These are phyloP conservation scores for Monosporascus sp. DNA, from an alignment of 2,329 filamentous ascomycete species.

Conservation along the genomic window DNA sequence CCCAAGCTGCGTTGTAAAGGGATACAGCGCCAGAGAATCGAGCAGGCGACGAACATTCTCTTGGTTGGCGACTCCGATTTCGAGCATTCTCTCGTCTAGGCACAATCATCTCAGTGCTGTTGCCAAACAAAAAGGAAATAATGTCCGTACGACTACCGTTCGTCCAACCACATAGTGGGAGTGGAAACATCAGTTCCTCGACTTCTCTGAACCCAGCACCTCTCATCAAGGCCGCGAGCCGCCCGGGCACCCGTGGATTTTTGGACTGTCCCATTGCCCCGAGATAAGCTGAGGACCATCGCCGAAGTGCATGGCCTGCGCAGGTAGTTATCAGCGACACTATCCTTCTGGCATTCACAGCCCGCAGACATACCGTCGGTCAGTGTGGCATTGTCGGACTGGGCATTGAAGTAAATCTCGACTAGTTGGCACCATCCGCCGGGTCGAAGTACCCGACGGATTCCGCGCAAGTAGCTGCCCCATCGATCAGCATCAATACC, in stretches of 20 bases:
- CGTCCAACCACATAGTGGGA: constrained; percentile 68
- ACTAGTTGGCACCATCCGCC: constrained; percentile 85
- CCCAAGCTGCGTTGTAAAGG: constrained; percentile 47
- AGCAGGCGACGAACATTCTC: constrained; percentile 52
- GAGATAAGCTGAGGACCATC: constrained; percentile 64
- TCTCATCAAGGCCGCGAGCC: constrained; percentile 53
- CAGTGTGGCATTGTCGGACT: constrained; percentile 79
- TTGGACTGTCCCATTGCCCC: constrained; percentile 57
- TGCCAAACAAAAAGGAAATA: background rate
- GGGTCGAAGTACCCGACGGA: constrained; percentile 64
- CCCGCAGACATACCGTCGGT: constrained; percentile 43
- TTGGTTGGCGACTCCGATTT: constrained; percentile 50
- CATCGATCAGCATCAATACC: constrained; percentile 72
- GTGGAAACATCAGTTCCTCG: constrained; percentile 55
- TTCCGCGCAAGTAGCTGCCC: constrained; percentile 70
- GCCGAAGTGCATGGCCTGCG: constrained; percentile 57
- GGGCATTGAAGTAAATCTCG: constrained; percentile 81
- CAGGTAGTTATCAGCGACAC: constrained; percentile 7
- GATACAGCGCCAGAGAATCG: constrained; percentile 51
- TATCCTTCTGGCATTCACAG: background rate
- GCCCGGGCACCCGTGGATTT: constrained; percentile 60
- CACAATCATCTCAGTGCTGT: constrained; percentile 11
- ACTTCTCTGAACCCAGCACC: constrained; percentile 64
- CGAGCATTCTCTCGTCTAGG: constrained; percentile 44
- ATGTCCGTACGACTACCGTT: constrained; percentile 43